phyloP scores from a whole-genome alignment of 2,329 filamentous ascomycete species.

The Hymenoscyphus fructigenus region DNA sequence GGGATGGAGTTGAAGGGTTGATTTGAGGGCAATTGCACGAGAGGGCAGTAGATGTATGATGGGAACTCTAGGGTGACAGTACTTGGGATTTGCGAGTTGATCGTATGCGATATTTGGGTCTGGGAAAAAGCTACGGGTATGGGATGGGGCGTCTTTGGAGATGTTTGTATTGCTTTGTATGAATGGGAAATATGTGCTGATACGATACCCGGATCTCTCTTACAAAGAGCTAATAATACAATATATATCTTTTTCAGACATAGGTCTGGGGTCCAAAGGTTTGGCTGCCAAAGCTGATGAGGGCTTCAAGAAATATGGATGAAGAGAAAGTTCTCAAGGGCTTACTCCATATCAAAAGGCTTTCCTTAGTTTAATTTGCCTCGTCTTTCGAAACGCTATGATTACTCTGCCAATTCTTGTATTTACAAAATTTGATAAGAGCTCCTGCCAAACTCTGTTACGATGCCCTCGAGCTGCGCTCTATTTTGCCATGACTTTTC shows the following conservation, averaged over 20 bases:
- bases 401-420: too few relatives aligned
- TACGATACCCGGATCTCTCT: background rate
- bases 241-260: background rate
- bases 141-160: background rate
- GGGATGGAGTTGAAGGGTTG: conserved; percentile 5
- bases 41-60: background rate
- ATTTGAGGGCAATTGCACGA: background rate
- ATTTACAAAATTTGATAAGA: too few relatives aligned
- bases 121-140: background rate
- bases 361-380: too few relatives aligned
- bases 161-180: background rate
- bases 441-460: too few relatives aligned
- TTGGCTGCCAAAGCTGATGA: too few relatives aligned
- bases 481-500: too few relatives aligned
- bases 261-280: background rate
- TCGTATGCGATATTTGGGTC: background rate
- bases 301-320: too few relatives aligned
- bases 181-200: background rate
- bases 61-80: background rate
- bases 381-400: too few relatives aligned
- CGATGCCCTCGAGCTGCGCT: too few relatives aligned
- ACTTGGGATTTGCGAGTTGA: background rate
- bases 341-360: too few relatives aligned
- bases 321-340: too few relatives aligned
- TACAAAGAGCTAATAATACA: background rate